Evolutionary conservation across 2,329 filamentous ascomycete species (phyloP).

Genomic region (Fusarium continuum): DNA sequence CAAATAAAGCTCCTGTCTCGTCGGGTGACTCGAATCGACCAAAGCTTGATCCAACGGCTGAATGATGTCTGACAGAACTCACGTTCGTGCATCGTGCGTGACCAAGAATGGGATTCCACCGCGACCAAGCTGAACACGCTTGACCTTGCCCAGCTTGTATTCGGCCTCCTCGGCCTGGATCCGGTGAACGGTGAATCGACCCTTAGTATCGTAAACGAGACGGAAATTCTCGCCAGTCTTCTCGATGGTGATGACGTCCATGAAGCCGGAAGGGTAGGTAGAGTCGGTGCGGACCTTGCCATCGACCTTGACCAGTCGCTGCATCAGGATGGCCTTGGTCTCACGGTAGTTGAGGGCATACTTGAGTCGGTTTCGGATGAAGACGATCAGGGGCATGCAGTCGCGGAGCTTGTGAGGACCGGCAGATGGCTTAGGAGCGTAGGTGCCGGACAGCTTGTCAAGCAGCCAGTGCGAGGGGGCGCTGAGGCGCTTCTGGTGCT

Average conservation of each 20-base stretch:
- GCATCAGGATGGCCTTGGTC: slow-evolving; percentile 97
- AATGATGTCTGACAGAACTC: slow-evolving; percentile 98
- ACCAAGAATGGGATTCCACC: slow-evolving; percentile 99
- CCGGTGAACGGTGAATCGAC: slow-evolving; percentile 99
- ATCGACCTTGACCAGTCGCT: slow-evolving; percentile 99
- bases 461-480: slow-evolving; percentile 99
- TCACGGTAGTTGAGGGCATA: slow-evolving; percentile 99
- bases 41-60: slow-evolving; percentile 99
- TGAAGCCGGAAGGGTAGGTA: slow-evolving; percentile 98
- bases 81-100: slow-evolving; percentile 99
- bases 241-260: slow-evolving; percentile 99
- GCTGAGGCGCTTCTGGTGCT: slow-evolving; percentile 99
- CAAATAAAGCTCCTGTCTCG: slow-evolving; percentile 52
- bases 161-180: slow-evolving; percentile 98
- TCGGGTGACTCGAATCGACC: slow-evolving; percentile 65
- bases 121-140: slow-evolving; percentile 98
- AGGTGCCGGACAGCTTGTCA: slow-evolving; percentile 97
- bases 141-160: slow-evolving; percentile 99
- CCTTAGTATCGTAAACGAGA: slow-evolving; percentile 99
- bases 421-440: slow-evolving; percentile 73
- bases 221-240: slow-evolving; percentile 99
- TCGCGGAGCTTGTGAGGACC: slow-evolving; percentile 99
- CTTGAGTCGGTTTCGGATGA: slow-evolving; percentile 97
- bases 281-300: slow-evolving; percentile 99
- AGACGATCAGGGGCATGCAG: slow-evolving; percentile 98